Evolutionary conservation across 208 protist genomes (phyloP), one percentile per base, ranked within the genome.

Genomic region (Acanthamoeba lugdunensis): DNA sequence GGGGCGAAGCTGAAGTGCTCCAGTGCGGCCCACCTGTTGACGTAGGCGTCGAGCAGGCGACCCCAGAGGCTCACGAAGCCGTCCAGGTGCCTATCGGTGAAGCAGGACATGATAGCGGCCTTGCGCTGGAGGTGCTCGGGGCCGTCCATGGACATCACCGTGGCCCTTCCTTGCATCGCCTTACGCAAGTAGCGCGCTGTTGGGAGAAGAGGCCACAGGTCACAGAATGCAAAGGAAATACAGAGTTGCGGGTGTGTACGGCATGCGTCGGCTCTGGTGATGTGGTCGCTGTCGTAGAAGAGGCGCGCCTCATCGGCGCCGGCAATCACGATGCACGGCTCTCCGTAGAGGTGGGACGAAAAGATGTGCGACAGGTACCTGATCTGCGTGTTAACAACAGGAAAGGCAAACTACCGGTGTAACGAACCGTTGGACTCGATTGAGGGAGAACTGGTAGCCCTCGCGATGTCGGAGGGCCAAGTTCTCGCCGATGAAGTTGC

Each of bases 301-400:
- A 82, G 75, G 2, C 48, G 16, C 25, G 75, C 75, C 75, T 82
- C 75, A 21, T 82, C 48, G 37, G 37, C 33, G 0, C 75, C 75
- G 75, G 75, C 75, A 16, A 82, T 82, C 33, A 82, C 75, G 75
- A 82, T 82, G 33, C 41, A 48, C 9, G 41, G 33, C 16, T 82
- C 75, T 14, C 75, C 75, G 41, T 56, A 56, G 18, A 82, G 75
- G 28, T 82, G 75, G 8, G 75, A 25, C 23, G 41, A 28, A 23
- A 82, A 82, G 75, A 82, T 33, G n/a, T 71, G 63, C 8, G 63
- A 71, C 63, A 71, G 63, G 63, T 71, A 33, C 28, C 63, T 71
- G 63, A 0, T 4, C 3, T 2, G 5, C n/a, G 63, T 7, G 61
- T 21, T n/a, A 7, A 18, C 13, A 18, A 56, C 52, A 16, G 21